Evolutionary conservation across 2,329 filamentous ascomycete genomes (phyloP), one percentile per base, ranked within the genome.

Genomic region (Hypoxylon rubiginosum): DNA sequence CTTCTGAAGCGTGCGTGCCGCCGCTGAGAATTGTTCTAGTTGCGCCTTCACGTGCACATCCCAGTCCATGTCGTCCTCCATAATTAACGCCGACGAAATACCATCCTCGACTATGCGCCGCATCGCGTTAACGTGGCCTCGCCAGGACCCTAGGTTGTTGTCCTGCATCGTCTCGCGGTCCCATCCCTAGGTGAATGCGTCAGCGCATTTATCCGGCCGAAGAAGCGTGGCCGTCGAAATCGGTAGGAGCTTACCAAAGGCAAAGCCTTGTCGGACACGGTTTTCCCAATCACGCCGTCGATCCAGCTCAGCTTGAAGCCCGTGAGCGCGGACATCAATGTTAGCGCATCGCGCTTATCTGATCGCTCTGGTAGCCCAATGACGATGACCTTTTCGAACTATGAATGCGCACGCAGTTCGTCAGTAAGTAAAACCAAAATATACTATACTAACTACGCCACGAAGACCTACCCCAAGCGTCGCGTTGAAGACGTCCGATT

Each of bases 1-100:
- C 10, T 39, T 53, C 43, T 70, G 65, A 3, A 71, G 53, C 13
- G 45, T 9, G 11, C 52, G 54, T 19, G 70, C 64, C 30, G 68
- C 71, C 26, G 49, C 8, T 15, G 76, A 76, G 45, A 77, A 73
- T n/a, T 75, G 71, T n/a, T 66, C 64, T 15, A 79, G 64, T 59
- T 79, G 70, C 1, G 63, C 51, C 56, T 76, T 76, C 52, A 82
- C 69, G 17, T 76, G 71, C 51, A 81, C 74, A 64, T 82, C 80
- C 81, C 80, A 83, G 68, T 83, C 81, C 56, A 81, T 76, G 70
- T 83, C 80, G 54, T 82, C 81, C 68, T 82, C 80, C 67, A 83
- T 73, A 13, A 83, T 80, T n/a, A 83, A 58, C 4, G 80, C 81
- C 3, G 77, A 79, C 5, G 75, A 73, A 19, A 80, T 58, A 9